These are phyloP conservation scores for Tetrapyrgos nigripes DNA, from an alignment of 1,284 basidiomycete species.

Conservation along the genomic window DNA sequence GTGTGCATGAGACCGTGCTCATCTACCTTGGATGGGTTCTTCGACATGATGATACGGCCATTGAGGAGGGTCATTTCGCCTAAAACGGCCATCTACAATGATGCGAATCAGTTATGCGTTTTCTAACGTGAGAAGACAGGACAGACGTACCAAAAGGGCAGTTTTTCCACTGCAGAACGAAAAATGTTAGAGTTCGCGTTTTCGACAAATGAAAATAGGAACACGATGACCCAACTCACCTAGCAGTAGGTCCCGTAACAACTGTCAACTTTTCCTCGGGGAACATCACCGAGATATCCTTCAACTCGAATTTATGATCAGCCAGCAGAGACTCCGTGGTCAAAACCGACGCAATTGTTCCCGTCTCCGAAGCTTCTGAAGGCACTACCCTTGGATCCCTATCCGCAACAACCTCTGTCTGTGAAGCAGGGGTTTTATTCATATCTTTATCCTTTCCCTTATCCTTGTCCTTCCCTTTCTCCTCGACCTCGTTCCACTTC, in stretches of 20 bases:
- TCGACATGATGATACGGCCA: conserved; percentile 10
- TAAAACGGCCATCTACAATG: conserved; percentile 9
- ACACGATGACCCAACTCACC: not conserved
- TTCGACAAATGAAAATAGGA: not conserved
- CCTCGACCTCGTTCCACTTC: conserved; percentile 17
- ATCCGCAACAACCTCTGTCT: not conserved
- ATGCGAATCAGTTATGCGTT: conserved; percentile 49
- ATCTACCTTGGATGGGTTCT: conserved; percentile 9
- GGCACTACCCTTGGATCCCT: not conserved
- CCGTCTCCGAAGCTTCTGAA: conserved; percentile 3
- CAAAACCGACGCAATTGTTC: not conserved
- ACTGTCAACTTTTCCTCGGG: conserved; percentile 72
- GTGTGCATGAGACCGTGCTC: conserved; percentile 31
- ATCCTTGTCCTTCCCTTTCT: conserved; percentile 48
- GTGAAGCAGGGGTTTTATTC: not conserved
- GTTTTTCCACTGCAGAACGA: conserved; percentile 10
- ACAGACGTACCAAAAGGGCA: conserved; percentile 42
- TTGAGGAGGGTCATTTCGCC: conserved; percentile 13
- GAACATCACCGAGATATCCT: conserved; percentile 70
- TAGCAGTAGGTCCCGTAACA: conserved; percentile 52
- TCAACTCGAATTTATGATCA: conserved; percentile 44
- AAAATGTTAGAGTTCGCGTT: conserved; percentile 39
- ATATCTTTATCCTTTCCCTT: conserved; percentile 19
- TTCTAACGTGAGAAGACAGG: conserved; percentile 59
- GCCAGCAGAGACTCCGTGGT: not conserved